Conservation (phyloP, 495 filamentous ascomycete species). For the Podospora fimiseda region DNA sequence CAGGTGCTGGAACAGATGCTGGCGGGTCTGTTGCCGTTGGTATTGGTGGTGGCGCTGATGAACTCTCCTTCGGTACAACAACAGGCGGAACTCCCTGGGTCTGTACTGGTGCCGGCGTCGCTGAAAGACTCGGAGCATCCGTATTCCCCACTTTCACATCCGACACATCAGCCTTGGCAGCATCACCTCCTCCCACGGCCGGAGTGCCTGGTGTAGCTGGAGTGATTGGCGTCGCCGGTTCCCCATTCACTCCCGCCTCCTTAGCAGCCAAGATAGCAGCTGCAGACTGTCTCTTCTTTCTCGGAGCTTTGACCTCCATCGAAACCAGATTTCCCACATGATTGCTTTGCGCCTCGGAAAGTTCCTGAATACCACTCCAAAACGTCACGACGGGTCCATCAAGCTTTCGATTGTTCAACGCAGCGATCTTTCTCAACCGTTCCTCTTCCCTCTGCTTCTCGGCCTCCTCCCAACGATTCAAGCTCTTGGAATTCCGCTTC, state of each 20-base stretch:
- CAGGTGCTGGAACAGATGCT: constrained; percentile 12
- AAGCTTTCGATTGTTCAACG: constrained; percentile 75
- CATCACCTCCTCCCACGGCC: neutral
- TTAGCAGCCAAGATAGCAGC: constrained; percentile 22
- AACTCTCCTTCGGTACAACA: neutral
- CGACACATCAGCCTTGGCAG: constrained; percentile 11
- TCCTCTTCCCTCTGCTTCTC: constrained; percentile 83
- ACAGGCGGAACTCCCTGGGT: constrained; percentile 4
- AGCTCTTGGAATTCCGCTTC: constrained; percentile 77
- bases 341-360: constrained; percentile 67
- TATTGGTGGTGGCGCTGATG: neutral
- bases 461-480: constrained; percentile 89
- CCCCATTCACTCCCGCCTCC: constrained; percentile 29
- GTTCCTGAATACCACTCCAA: constrained; percentile 83
- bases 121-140: constrained; percentile 3
- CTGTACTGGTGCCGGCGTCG: constrained; percentile 9
- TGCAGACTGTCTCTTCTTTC: constrained; percentile 41
- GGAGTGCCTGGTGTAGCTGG: constrained; percentile 3
- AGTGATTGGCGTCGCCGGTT: constrained; percentile 12
- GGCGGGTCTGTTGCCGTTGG: neutral
- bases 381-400: constrained; percentile 86
- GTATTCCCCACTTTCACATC: constrained; percentile 15
- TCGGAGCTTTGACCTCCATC: constrained; percentile 45
- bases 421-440: constrained; percentile 70
- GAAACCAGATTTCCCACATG: constrained; percentile 65